Base-by-base conservation (phyloP, 768 basidiomycete genomes). In the Podaxis sp. region DNA sequence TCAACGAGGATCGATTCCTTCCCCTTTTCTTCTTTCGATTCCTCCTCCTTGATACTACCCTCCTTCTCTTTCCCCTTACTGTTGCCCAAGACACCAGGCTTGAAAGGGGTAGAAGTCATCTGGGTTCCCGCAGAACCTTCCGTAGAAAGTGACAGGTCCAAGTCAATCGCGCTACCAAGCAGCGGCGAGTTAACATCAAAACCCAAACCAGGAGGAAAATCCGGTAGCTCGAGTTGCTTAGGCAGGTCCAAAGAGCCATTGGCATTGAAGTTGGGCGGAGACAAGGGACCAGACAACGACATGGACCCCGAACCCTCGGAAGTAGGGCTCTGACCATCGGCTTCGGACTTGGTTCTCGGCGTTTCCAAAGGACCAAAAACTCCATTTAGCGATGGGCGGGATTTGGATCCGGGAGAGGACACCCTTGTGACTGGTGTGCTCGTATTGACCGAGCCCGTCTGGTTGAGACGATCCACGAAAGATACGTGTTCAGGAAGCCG, bases 181-280 rank as follows among this genome's bases (percentile, higher is more conserved):
- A 74, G 63, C 3, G 77, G 75, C 7, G 72, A 73, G 51, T 74
- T 69, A 15, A 78, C 73, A 33, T 82, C 76, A 49, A 82, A 77
- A 3, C 70, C 75, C 5, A 80, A 71, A 33, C 80, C 80, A 7
- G 79, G 75, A 6, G 79, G 76, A 56, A 85, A 82, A 8, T 74
- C 66, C 0, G 84, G 81, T 30, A 86, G 69, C 22, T 87, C 82
- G n/a, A 84, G 72, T 4, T 82, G 79, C 36, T 80, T 78, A 0
- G 88, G 86, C 59, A 86, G 73, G 60, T 89, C 82, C 65, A 90
- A 87, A 30, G 83, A 71, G 67, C 85, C 84, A 11, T 81, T 79
- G 5, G 64, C 64, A 39, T 68, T 69, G 30, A 81, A 73, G 44
- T 83, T 77, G 2, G 79, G 76, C 26, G 80, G 73, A 1, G 80